These are phyloP conservation scores for Phyllosticta citrichinensis DNA, from an alignment of 2,329 filamentous ascomycete genomes.

Conservation along the genomic window DNA sequence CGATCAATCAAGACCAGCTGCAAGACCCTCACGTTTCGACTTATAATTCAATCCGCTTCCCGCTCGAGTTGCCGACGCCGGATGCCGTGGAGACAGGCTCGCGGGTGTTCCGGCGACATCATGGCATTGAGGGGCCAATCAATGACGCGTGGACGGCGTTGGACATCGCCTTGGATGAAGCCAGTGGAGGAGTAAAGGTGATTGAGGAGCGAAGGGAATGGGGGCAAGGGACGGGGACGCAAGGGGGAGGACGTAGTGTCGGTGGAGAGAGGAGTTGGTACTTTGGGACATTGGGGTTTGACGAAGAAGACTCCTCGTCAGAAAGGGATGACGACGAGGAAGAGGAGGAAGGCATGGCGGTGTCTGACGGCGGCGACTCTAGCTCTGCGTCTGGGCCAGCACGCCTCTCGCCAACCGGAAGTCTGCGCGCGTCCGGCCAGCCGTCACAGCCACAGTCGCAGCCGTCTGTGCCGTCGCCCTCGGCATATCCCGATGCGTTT, in stretches of 20 bases:
- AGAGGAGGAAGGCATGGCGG: background rate
- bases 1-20: background rate
- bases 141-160: conserved; percentile 66
- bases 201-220: conserved; percentile 63
- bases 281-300: background rate
- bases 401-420: background rate
- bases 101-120: conserved; percentile 54
- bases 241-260: background rate
- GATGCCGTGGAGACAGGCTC: conserved; percentile 34
- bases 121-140: conserved; percentile 55
- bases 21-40: conserved; percentile 6
- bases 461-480: background rate
- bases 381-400: background rate
- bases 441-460: background rate
- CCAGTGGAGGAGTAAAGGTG: conserved; percentile 48
- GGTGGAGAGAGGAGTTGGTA: background rate
- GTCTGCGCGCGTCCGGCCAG: background rate
- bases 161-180: conserved; percentile 50
- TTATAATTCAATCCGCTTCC: conserved; percentile 59
- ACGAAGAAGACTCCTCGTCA: background rate
- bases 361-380: no score
- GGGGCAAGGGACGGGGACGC: conserved; percentile 30
- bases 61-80: conserved; percentile 38
- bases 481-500: background rate
- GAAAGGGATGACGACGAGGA: background rate